These are phyloP conservation scores for Achaetomiella virescens DNA, from an alignment of 495 filamentous ascomycete genomes.

Conservation along the genomic window DNA sequence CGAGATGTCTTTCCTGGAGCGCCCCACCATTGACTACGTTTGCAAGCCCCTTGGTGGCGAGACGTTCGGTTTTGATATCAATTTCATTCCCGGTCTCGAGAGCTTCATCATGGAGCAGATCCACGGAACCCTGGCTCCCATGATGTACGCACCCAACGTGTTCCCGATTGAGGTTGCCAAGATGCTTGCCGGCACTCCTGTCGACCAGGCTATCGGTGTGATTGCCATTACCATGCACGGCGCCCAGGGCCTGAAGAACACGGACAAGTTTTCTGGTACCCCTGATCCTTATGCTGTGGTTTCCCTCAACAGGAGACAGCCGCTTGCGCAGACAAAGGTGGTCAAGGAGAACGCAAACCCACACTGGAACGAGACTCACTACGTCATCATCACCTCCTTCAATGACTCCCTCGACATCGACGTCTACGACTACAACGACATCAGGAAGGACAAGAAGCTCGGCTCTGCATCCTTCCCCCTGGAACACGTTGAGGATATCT, in stretches of 20 bases:
- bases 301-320: conserved; percentile 74
- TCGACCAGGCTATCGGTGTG: conserved; percentile 94
- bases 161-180: conserved; percentile 99
- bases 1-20: conserved; percentile 79
- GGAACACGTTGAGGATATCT: conserved; percentile 68
- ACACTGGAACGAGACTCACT: conserved; percentile 93
- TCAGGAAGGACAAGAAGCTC: conserved; percentile 92
- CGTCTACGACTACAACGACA: conserved; percentile 90
- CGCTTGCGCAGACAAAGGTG: conserved; percentile 83
- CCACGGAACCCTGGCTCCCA: conserved; percentile 82
- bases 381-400: conserved; percentile 85
- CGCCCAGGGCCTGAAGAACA: conserved; percentile 86
- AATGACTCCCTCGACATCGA: conserved; percentile 77
- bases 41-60: conserved; percentile 97
- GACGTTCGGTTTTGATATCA: conserved; percentile 93
- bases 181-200: conserved; percentile 90
- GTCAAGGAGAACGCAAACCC: conserved; percentile 79
- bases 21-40: conserved; percentile 79
- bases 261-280: conserved; percentile 87
- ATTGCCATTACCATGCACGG: conserved; percentile 86
- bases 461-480: conserved; percentile 78
- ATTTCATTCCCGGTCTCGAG: conserved; percentile 93
- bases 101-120: conserved; percentile 93
- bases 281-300: conserved; percentile 86
- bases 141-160: conserved; percentile 96